A percentile compares a stretch with the other conserved stretches of the same genome.
These are phyloP conservation scores for Graphilbum ipis-grandicollis DNA, from an alignment of 2,329 filamentous ascomycete species.

Conservation along the genomic window DNA sequence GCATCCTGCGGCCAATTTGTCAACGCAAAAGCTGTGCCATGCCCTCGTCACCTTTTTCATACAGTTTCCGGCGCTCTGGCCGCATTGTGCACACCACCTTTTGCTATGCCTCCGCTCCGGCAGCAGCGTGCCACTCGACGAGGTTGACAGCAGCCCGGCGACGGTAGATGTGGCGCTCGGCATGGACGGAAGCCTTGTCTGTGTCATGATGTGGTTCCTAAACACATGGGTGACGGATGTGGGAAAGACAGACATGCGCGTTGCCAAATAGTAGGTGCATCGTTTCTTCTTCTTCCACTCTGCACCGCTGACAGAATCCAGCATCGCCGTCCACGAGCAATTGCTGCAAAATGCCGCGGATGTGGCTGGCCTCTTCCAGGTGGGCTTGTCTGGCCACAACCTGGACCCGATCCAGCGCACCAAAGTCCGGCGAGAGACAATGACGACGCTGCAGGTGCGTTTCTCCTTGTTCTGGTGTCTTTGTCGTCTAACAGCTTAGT, in stretches of 20 bases:
- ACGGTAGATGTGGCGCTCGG: constrained; percentile 25
- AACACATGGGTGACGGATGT: constrained; percentile 47
- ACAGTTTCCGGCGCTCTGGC: constrained; percentile 51
- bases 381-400: constrained; percentile 4
- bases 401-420: constrained; percentile 3
- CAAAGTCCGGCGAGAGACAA: constrained; percentile 32
- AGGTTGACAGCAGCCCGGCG: constrained; percentile 20
- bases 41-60: constrained; percentile 61
- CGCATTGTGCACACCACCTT: constrained; percentile 46
- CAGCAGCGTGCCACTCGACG: constrained; percentile 27
- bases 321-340: constrained; percentile 26
- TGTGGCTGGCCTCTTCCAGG: constrained; percentile 27
- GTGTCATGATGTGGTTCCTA: constrained; percentile 47
- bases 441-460: constrained; percentile 43
- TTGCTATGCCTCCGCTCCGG: constrained; percentile 36
- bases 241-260: constrained; percentile 47
- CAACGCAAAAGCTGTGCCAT: constrained; percentile 60
- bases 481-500: constrained; percentile 20
- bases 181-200: constrained; percentile 31
- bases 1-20: constrained; percentile 37
- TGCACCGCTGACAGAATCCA: constrained; percentile 4
- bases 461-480: neutral
- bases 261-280: constrained; percentile 40
- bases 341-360: constrained; percentile 33
- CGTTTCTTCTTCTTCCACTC: constrained; percentile 9